A percentile compares a stretch with the other conserved stretches of the same genome.
phyloP scores from a whole-genome alignment of 1,284 basidiomycete genomes.

The Afroboletus lepidellus region DNA sequence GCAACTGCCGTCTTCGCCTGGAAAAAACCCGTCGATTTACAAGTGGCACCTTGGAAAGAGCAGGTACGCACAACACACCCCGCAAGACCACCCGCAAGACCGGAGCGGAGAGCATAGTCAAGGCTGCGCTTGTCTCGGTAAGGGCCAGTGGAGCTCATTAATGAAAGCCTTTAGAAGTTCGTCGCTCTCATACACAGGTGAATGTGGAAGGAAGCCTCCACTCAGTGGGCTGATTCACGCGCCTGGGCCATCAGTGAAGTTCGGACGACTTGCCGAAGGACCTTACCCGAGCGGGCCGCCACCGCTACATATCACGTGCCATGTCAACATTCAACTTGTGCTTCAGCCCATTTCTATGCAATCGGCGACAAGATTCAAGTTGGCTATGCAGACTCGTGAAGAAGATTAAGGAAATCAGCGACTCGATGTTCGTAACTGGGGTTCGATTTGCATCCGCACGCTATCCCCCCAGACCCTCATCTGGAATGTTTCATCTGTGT shows the following conservation, averaged over 20 bases:
- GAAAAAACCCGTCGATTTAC: constrained; percentile 6
- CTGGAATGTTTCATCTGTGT: no score
- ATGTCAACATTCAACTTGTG: no score
- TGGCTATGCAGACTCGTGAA: no score
- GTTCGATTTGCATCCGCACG: no score
- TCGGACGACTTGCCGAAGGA: constrained; percentile 8
- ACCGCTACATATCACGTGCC: background rate
- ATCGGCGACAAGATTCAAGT: no score
- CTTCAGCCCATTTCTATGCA: no score
- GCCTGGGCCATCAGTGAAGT: background rate
- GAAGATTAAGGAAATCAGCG: no score
- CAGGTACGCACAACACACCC: constrained; percentile 82
- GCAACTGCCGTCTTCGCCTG: constrained; percentile 97
- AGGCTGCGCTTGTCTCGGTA: constrained; percentile 66
- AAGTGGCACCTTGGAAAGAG: constrained; percentile 5
- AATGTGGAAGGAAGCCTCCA: background rate
- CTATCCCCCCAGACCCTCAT: no score
- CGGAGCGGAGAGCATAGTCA: constrained; percentile 77
- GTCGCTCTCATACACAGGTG: constrained; percentile 17
- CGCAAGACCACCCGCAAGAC: constrained; percentile 89
- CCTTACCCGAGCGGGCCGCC: constrained; percentile 3
- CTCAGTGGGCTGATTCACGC: background rate
- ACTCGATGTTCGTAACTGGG: no score
- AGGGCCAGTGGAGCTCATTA: constrained; percentile 34
- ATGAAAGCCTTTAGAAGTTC: constrained; percentile 11